Evolutionary conservation across 2,329 filamentous ascomycete genomes (phyloP), one percentile per base, ranked within the genome.

Genomic region (Mycosphaerella sp.): DNA sequence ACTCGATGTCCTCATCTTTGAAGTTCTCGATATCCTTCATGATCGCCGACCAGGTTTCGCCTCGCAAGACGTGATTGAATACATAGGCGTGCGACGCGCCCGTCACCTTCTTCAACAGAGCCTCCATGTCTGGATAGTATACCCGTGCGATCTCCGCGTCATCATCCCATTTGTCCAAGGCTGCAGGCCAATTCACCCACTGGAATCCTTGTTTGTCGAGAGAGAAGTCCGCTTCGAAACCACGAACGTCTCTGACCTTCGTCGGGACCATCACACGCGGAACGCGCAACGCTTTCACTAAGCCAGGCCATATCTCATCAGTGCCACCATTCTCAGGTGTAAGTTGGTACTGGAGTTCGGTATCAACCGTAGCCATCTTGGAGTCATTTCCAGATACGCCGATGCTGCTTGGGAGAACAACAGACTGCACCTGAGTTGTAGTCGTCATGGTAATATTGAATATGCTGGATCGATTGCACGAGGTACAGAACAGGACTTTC

Each of bases 141-240:
- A 27, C 25, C 13, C 14, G 34, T 17, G 43, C 37, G 21, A 54
- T 54, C n/a, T 47, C 40, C 12, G 50, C 52, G 16, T 54, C 52
- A 21, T 50, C 37, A 14, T 54, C 37, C 28, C 37, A 54, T 16
- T 36, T 54, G 18, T 50, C 30, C 12, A 50, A 30, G 27, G 17
- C 13, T 12, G 36, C 42, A 17, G 42, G 46, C 12, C 17, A 18
- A 4, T 53, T 10, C 6, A 53, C 30, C n/a, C 35, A 44, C 30
- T 43, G 34, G 18, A 53, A 53, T 2, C 51, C 51, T 36, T 53
- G 41, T 18, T 50, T 50, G 42, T 53, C 46, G 10, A 53, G 21
- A 2, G 36, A 28, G 34, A 45, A 49, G 17, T 44, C 45, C 2
- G 34, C 14, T 43, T 49, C 34, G 9, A 14, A 27, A 4, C 44